These are phyloP conservation scores for Leucosporidium yakuticum DNA, from an alignment of 768 basidiomycete species.

Conservation along the genomic window DNA sequence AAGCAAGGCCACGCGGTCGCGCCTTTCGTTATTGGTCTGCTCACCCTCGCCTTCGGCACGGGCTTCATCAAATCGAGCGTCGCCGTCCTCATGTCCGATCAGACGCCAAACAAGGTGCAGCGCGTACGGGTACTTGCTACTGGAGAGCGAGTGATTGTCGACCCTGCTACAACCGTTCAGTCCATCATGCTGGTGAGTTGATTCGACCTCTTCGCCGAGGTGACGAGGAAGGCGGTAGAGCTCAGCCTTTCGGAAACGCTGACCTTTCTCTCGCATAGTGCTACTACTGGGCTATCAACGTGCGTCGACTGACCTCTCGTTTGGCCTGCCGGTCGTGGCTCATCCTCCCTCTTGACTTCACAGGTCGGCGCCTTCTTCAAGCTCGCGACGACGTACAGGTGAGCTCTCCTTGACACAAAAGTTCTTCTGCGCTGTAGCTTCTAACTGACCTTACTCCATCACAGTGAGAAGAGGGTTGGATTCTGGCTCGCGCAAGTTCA, in stretches of 20 bases:
- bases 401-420: too few relatives aligned
- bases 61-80: conserved; percentile 64
- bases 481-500: conserved; percentile 41
- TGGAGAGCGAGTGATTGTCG: conserved; percentile 70
- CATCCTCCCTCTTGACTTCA: too few relatives aligned
- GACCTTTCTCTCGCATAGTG: background rate
- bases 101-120: conserved; percentile 40
- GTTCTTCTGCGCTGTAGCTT: too few relatives aligned
- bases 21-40: background rate
- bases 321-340: too few relatives aligned
- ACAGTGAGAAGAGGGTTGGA: conserved; percentile 38
- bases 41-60: conserved; percentile 1
- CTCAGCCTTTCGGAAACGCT: too few relatives aligned
- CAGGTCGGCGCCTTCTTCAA: conserved; percentile 51
- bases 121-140: conserved; percentile 26
- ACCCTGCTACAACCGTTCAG: conserved; percentile 48
- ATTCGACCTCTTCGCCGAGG: too few relatives aligned
- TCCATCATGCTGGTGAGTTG: background rate
- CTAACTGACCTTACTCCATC: too few relatives aligned
- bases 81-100: conserved; percentile 71
- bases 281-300: conserved; percentile 44
- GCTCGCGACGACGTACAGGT: conserved; percentile 22
- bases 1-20: background rate
- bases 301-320: too few relatives aligned
- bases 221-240: too few relatives aligned